A percentile compares a stretch with the other conserved stretches of the same genome.
phyloP scores from a whole-genome alignment of 306 rosid genomes.

The Hylodesmum podocarpum region DNA sequence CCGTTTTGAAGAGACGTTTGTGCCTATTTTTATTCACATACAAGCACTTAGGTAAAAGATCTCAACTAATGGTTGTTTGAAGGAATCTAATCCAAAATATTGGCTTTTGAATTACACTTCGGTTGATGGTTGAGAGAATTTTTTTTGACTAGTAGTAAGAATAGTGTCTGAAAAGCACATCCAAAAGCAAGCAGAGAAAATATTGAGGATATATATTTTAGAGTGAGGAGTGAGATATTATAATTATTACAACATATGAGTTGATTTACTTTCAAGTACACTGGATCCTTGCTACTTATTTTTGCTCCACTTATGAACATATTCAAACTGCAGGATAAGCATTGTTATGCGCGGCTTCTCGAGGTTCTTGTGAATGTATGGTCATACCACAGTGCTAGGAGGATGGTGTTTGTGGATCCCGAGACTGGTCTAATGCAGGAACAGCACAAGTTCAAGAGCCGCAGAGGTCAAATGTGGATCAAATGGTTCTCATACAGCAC shows the following conservation, averaged over 20 bases:
- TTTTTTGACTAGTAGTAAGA: neutral
- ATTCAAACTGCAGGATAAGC: constrained; percentile 68
- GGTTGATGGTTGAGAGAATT: neutral
- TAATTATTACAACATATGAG: too few relatives aligned
- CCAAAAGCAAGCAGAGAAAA: neutral
- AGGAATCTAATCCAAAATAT: neutral
- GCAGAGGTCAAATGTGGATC: constrained; percentile 88
- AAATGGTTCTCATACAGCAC: constrained; percentile 73
- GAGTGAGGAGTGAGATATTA: neutral
- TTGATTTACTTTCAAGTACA: neutral
- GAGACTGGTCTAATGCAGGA: constrained; percentile 83
- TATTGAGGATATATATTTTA: neutral
- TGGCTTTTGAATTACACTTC: neutral
- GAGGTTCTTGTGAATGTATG: constrained; percentile 85
- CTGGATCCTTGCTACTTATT: neutral
- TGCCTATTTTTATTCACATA: neutral
- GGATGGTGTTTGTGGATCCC: constrained; percentile 77
- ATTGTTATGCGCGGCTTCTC: constrained; percentile 85
- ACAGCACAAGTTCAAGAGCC: constrained; percentile 67
- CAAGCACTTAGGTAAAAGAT: neutral
- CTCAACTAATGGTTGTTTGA: neutral
- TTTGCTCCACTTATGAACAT: neutral
- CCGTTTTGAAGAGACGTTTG: neutral
- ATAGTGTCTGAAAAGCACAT: neutral
- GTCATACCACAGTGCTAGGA: constrained; percentile 93